Evolutionary conservation across 2,329 filamentous ascomycete genomes (phyloP).

Genomic region (Neurospora sp.): DNA sequence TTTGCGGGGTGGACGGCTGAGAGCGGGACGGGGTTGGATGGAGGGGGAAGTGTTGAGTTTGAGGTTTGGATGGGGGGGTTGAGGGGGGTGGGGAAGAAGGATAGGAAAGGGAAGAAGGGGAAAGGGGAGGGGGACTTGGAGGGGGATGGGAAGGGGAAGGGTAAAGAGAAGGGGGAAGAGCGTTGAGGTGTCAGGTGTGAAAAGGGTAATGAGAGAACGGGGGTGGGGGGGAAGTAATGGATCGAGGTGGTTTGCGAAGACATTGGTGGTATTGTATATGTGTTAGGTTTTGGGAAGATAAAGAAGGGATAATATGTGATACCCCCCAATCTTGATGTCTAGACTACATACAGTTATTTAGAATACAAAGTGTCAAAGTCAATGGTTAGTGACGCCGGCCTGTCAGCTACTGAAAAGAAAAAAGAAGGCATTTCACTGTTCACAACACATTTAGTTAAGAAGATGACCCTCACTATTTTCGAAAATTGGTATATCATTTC

Average conservation of each 20-base stretch:
- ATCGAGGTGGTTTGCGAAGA: not conserved
- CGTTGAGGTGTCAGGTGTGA: too few species aligned
- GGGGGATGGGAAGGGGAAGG: not conserved
- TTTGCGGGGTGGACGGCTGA: conserved; percentile 69
- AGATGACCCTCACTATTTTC: too few species aligned
- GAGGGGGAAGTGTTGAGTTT: conserved; percentile 53
- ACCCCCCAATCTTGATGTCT: not conserved
- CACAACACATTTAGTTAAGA: not conserved
- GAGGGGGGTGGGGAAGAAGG: conserved; percentile 22
- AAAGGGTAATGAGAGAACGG: too few species aligned
- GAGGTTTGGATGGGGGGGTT: conserved; percentile 63
- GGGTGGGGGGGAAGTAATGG: not conserved
- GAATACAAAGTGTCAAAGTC: not conserved
- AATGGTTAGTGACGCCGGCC: not conserved
- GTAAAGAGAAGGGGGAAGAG: not conserved
- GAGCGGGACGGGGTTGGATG: conserved; percentile 33
- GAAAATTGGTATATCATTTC: too few species aligned
- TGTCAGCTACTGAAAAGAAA: not conserved
- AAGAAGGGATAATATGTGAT: not conserved
- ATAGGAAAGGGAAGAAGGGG: conserved; percentile 1
- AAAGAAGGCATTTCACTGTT: too few species aligned
- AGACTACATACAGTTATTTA: not conserved
- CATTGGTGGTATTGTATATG: not conserved
- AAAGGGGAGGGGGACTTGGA: not conserved
- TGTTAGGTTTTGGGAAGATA: not conserved